Evolutionary conservation across 495 filamentous ascomycete species (phyloP), one percentile per base, ranked within the genome.

Genomic region (Daldinia vernicosa): DNA sequence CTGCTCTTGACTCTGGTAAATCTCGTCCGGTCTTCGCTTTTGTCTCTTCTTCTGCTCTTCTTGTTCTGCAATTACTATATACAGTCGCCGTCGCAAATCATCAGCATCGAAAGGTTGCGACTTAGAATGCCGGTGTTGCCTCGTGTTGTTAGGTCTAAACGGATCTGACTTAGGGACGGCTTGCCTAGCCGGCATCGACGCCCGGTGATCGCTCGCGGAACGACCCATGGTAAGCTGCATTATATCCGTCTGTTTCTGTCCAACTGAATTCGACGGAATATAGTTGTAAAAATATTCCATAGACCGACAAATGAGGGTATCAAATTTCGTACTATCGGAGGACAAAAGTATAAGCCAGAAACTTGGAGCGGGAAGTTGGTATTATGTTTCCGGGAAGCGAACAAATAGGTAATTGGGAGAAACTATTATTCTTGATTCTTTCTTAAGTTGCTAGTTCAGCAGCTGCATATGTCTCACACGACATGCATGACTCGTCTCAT

Each of bases 71-170:
- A 83, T 75, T 6, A 83, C 78, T 11, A 80, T 28, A 59, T 83
- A 74, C 14, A 88, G 77, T 1, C 84, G 80, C 11, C 79, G 76
- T 24, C 78, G 78, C 33, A 88, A 74, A 37, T 88, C 86, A 35
- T 84, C 81, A 0, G 85, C 76, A 54, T 88, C 84, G 53, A 87
- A 82, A 17, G 80, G 78, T 26, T 83, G 77, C 32, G 82, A 80
- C 60, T 81, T 78, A n/a, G 61, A 30, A 11, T 74, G 62, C 32
- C 55, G 63, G 12, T 65, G 39, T 12, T 67, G 70, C 39, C 59
- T 74, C 39, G 61, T 28, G 28, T 52, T 27, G 32, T 43, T 62
- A 3, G 68, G 72, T 40, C 37, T 77, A 15, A 47, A 32, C 3
- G 63, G 30, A 19, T 71, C 75, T 35, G 61, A 33, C 45, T 71